Evolutionary conservation across 306 rosid genomes (phyloP).

Genomic region (Medicago truncatula): DNA sequence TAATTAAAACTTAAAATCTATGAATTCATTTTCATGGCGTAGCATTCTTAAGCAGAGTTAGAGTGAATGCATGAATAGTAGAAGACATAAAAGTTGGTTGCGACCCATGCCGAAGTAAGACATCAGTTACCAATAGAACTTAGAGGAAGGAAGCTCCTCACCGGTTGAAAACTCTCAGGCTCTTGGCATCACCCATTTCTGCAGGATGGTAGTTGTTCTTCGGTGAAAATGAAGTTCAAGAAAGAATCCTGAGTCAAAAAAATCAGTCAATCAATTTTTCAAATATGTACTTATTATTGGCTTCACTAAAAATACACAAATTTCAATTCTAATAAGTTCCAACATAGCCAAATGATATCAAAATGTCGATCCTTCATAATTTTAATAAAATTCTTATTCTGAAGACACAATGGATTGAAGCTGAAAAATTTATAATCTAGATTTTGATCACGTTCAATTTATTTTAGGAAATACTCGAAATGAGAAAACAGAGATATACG

Average conservation of each 20-base stretch:
- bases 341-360: not conserved
- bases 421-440: not conserved
- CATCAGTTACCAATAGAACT: not conserved
- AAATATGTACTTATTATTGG: too few species aligned
- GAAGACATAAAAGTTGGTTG: not conserved
- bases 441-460: not conserved
- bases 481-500: not conserved
- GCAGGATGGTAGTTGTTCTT: not conserved
- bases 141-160: not conserved
- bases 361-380: not conserved
- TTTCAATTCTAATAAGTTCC: too few species aligned
- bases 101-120: not conserved
- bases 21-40: not conserved
- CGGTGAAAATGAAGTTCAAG: not conserved
- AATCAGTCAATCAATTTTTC: not conserved
- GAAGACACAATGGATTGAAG: not conserved
- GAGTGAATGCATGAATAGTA: not conserved
- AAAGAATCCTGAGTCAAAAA: not conserved
- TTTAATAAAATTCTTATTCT: too few species aligned
- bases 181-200: not conserved
- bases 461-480: not conserved
- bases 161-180: not conserved
- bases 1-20: not conserved
- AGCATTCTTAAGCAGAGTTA: not conserved
- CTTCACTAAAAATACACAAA: too few species aligned